A percentile compares a stretch with the other conserved stretches of the same genome.
Conservation (phyloP, 2,329 filamentous ascomycete genomes). For the Exophiala oligosperma region DNA sequence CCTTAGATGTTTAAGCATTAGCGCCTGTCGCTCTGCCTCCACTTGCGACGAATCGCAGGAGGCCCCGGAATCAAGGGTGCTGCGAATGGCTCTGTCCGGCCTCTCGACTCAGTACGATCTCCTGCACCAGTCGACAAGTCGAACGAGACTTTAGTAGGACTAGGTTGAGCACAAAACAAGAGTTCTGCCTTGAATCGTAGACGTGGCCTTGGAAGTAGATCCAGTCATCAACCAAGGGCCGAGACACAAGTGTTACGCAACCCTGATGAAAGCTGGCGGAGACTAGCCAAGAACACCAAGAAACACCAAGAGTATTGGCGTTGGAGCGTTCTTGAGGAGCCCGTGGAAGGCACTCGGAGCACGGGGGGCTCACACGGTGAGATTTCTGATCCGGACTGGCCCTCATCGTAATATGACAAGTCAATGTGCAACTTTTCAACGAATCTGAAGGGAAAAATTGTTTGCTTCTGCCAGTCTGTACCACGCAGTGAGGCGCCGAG, state of each 20-base stretch:
- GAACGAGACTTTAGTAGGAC: background rate
- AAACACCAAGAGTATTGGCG: constrained; percentile 19
- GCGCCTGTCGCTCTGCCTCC: background rate
- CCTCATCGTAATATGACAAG: background rate
- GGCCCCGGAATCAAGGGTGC: too few relatives aligned
- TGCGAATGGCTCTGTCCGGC: too few relatives aligned
- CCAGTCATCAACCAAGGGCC: constrained; percentile 6
- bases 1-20: constrained; percentile 25
- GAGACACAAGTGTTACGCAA: constrained; percentile 17
- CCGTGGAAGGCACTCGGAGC: background rate
- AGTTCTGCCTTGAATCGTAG: background rate
- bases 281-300: constrained; percentile 16
- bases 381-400: background rate
- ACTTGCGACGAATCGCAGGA: background rate
- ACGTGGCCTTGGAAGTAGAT: background rate
- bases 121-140: background rate
- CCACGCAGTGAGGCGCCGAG: background rate
- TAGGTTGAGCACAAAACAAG: background rate
- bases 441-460: background rate
- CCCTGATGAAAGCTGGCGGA: constrained; percentile 3
- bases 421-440: background rate
- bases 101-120: too few relatives aligned
- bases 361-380: background rate
- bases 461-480: background rate
- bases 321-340: background rate